These are phyloP conservation scores for Pouteria campechiana DNA, from an alignment of 179 eudicot species.

Conservation along the genomic window DNA sequence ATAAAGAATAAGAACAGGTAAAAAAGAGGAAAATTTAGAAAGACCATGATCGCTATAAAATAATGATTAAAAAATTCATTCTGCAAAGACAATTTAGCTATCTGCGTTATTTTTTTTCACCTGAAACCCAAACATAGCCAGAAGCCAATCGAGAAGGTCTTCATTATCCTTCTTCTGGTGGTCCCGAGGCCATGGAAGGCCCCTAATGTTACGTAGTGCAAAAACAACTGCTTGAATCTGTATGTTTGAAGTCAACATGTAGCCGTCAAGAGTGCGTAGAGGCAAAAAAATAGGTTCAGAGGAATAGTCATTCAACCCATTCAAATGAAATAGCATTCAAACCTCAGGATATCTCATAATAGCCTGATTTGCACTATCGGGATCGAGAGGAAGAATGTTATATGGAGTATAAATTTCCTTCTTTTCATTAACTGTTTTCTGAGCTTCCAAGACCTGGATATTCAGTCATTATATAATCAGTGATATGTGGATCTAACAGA, in stretches of 20 bases:
- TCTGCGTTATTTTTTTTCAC: too few relatives aligned
- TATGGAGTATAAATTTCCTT: slow-evolving; percentile 83
- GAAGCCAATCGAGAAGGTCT: slow-evolving; percentile 97
- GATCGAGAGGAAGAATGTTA: slow-evolving; percentile 96
- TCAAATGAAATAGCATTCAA: not conserved
- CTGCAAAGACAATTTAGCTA: too few relatives aligned
- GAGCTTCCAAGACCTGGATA: slow-evolving; percentile 78
- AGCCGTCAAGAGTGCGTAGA: not conserved
- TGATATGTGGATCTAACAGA: not conserved
- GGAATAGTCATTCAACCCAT: not conserved
- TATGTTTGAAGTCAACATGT: slow-evolving; percentile 3
- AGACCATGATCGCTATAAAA: not conserved
- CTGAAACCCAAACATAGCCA: slow-evolving; percentile 96
- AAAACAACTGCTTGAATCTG: slow-evolving; percentile 92
- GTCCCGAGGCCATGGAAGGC: slow-evolving; percentile 98
- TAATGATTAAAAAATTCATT: too few relatives aligned
- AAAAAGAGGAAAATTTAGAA: not conserved
- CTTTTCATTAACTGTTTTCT: slow-evolving; percentile 94
- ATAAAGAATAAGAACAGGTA: slow-evolving; percentile 1
- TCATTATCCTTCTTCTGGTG: slow-evolving; percentile 91
- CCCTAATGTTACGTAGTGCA: slow-evolving; percentile 91
- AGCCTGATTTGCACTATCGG: slow-evolving; percentile 94
- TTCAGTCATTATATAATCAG: not conserved
- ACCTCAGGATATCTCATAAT: slow-evolving; percentile 98
- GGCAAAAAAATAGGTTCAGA: not conserved